A percentile compares a stretch with the other conserved stretches of the same genome.
phyloP scores from a whole-genome alignment of 2,329 filamentous ascomycete species.

The Hypoxylon sp. region DNA sequence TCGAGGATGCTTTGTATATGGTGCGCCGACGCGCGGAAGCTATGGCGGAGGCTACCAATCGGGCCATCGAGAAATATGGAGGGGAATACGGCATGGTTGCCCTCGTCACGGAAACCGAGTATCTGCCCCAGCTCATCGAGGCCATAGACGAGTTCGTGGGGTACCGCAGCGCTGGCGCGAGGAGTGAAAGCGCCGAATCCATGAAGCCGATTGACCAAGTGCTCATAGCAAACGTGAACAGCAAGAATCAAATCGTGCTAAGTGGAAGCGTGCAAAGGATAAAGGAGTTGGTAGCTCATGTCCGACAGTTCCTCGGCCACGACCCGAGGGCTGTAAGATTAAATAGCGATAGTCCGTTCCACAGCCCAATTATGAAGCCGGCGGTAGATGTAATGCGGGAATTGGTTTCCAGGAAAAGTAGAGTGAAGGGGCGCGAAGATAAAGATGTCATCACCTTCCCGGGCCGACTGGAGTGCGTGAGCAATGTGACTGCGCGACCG shows the following conservation, averaged over 20 bases:
- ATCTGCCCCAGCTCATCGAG: slow-evolving; percentile 77
- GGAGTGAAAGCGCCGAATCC: slow-evolving; percentile 77
- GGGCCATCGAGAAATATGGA: slow-evolving; percentile 76
- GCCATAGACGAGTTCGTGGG: slow-evolving; percentile 86
- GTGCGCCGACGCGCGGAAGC: slow-evolving; percentile 83
- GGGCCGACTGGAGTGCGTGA: slow-evolving; percentile 81
- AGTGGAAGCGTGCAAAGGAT: slow-evolving; percentile 90
- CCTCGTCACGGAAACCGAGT: slow-evolving; percentile 86
- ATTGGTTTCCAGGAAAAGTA: slow-evolving; percentile 73
- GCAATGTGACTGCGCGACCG: slow-evolving; percentile 86
- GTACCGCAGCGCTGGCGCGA: slow-evolving; percentile 74
- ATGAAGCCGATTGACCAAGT: slow-evolving; percentile 87
- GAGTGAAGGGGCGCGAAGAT: slow-evolving; percentile 66
- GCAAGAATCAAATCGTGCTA: slow-evolving; percentile 95
- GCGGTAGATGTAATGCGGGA: slow-evolving; percentile 81
- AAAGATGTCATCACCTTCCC: slow-evolving; percentile 82
- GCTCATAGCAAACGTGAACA: slow-evolving; percentile 93
- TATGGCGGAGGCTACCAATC: slow-evolving; percentile 83
- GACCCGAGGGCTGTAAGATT: slow-evolving; percentile 89
- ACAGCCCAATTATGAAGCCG: slow-evolving; percentile 91
- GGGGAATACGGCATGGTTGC: slow-evolving; percentile 96
- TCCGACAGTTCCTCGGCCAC: slow-evolving; percentile 91
- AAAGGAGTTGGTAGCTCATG: slow-evolving; percentile 83
- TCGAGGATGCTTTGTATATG: slow-evolving; percentile 82
- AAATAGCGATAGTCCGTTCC: slow-evolving; percentile 91